Base-by-base conservation (phyloP, 129 eudicot species). In the Pseudognaphalium luteoalbum region DNA sequence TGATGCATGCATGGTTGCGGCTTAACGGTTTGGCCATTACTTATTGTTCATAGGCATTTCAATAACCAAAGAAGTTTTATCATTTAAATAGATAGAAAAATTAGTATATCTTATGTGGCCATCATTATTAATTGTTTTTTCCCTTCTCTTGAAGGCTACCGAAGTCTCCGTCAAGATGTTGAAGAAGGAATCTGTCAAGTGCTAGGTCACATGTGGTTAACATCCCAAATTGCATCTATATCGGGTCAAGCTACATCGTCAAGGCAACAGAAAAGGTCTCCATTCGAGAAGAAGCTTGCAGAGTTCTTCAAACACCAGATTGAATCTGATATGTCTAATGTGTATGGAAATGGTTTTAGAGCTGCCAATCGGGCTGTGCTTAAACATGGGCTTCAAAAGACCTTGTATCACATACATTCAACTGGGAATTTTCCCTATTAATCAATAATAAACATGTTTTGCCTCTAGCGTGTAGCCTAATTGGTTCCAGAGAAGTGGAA, bases 1-100 rank as follows among this genome's bases (percentile, higher is more conserved):
- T 89, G 97, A 92, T 92, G 97, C 97, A 92, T 59, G 97, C 96
- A 0, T 92, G 97, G 97, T 68, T 92, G 79, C 84, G 97, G 57
- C 89, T 92, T 54, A 83, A 67, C 19, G 97, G 97, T 91, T 69
- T 47, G 81, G 59, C 68, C 75, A 12, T 81, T 16, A 67, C 62
- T 52, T 62, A 0, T 29, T 62, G 17, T 68, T 52, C 32, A 42
- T 47, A 20, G 6, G 4, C 41, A 59, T 25, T 10, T 7, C n/a
- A 41, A 19, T 17, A 52, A 50, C 17, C 37, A 4, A 12, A 44
- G 50, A n/a, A 47, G 50, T 12, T 47, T 47, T 47, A 15, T 47
- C 54, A 47, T 3, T 14, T 47, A 47, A 47, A 47, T 12, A 25
- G 28, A 25, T 25, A 25, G 1, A 25, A 25, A 25, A 25, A 25